Conservation (phyloP, 805 yeast species). For the Zygosaccharomyces kombuchaensis region DNA sequence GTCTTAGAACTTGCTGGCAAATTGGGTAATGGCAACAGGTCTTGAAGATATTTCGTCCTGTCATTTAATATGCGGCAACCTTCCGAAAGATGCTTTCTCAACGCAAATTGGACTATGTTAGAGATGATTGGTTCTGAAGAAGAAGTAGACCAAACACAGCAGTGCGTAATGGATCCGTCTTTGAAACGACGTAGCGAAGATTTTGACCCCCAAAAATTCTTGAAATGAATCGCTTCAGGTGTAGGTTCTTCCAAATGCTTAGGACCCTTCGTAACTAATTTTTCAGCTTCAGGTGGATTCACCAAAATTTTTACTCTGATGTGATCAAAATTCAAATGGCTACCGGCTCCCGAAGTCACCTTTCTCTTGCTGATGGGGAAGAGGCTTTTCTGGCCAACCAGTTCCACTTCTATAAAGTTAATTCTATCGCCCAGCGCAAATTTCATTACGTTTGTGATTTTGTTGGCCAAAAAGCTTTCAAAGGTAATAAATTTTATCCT, state of each 20-base stretch:
- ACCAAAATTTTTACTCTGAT: constrained; percentile 60
- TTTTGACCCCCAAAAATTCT: constrained; percentile 83
- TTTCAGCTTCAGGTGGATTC: constrained; percentile 70
- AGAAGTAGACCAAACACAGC: constrained; percentile 76
- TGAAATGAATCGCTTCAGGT: constrained; percentile 59
- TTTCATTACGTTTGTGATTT: constrained; percentile 52
- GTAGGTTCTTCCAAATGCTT: constrained; percentile 49
- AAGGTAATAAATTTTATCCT: constrained; percentile 66
- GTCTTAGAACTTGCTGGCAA: constrained; percentile 54
- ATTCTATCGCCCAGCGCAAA: constrained; percentile 53
- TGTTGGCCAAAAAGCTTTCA: constrained; percentile 61
- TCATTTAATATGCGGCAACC: constrained; percentile 27
- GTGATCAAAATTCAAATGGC: constrained; percentile 29
- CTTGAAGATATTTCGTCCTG: constrained; percentile 44
- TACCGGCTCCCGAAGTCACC: constrained; percentile 34
- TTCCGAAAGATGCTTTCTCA: constrained; percentile 59
- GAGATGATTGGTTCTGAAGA: constrained; percentile 58
- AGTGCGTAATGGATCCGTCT: constrained; percentile 85
- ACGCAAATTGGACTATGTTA: constrained; percentile 58
- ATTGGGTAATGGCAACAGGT: constrained; percentile 55
- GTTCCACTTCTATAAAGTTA: constrained; percentile 34
- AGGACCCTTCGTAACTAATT: constrained; percentile 85
- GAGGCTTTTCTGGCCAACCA: constrained; percentile 27
- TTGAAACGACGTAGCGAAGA: constrained; percentile 87
- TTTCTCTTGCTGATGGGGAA: constrained; percentile 49